Evolutionary conservation across 2,329 filamentous ascomycete genomes (phyloP).

Genomic region (Trichoderma koningiopsis): DNA sequence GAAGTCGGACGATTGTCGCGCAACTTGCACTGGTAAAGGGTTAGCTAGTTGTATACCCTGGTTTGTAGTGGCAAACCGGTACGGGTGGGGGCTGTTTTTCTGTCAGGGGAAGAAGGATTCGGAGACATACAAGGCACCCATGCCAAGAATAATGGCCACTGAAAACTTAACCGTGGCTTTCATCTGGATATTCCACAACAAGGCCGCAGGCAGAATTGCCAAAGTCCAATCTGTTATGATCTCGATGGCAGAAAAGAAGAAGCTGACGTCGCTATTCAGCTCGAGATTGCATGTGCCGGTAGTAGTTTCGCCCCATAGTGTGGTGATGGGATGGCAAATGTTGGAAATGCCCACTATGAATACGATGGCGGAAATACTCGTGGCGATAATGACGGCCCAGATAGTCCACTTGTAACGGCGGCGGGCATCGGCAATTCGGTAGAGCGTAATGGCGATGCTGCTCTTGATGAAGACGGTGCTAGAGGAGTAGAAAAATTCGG

Average conservation of each 20-base stretch:
- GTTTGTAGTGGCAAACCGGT: not conserved
- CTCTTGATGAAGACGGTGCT: conserved; percentile 20
- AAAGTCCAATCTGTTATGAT: conserved; percentile 17
- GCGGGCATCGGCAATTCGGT: conserved; percentile 15
- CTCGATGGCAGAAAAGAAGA: conserved; percentile 19
- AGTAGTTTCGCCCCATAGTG: conserved; percentile 18
- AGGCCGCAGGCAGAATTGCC: conserved; percentile 3
- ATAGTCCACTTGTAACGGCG: conserved; percentile 16
- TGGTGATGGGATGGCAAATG: conserved; percentile 23
- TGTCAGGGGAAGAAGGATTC: not conserved
- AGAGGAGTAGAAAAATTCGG: conserved; percentile 15
- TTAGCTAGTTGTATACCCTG: conserved; percentile 3
- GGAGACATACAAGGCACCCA: conserved; percentile 21
- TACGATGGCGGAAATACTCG: conserved; percentile 14
- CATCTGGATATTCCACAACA: conserved; percentile 18
- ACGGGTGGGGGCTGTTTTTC: not conserved
- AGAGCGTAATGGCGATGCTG: conserved; percentile 18
- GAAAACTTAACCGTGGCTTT: conserved; percentile 19
- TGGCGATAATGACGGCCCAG: conserved; percentile 18
- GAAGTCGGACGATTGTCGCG: conserved; percentile 21
- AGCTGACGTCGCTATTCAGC: conserved; percentile 18
- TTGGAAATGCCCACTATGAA: conserved; percentile 20
- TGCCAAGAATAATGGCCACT: conserved; percentile 14
- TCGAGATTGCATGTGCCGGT: conserved; percentile 13
- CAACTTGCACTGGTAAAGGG: conserved; percentile 16